Evolutionary conservation across 441 rosid species (phyloP), one percentile per base, ranked within the genome.

Genomic region (Pelargonium myrrhifolium): DNA sequence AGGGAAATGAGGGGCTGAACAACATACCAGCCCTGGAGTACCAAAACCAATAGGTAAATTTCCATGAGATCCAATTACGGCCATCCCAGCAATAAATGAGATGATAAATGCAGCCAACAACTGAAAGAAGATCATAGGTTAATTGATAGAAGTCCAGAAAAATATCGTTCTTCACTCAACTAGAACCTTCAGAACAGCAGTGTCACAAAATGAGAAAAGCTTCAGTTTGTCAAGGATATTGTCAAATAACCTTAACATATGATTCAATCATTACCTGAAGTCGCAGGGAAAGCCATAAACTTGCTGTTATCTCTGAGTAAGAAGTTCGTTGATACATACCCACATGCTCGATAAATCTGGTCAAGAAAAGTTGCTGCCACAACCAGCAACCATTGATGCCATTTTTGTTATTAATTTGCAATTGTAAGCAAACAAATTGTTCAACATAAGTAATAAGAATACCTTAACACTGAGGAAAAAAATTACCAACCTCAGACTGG

Each of bases 241-340:
- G 40, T 24, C 28, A 61, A 11, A 24, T 61, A 26, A 15, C 18
- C 12, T 47, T 14, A 14, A 49, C 18, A 6, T 15, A 14, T 12
- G 0, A 55, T 53, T 21, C 9, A 8, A 12, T 37, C 28, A 3
- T 7, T 86, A 92, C 99, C 98, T 94, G 98, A 71, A 94, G 99
- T 71, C 91, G 98, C 76, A 94, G 74, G 65, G 98, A 89, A 77
- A 94, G 97, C 99, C 98, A 94, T 79, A 92, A 85, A 80, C 96
- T 92, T 58, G 96, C 96, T 70, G 76, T 82, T 45, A 79, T 77
- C 83, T 89, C 99, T 0, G 96, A 82, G 82, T 82, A 87, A 26
- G 96, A 89, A 69, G 99, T 94, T 80, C 79, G 78, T 72, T 89
- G 97, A 81, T 94, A 94, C 78, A 84, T 59, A 17, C 78, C 67